Percentiles rank a stretch among this genome's conserved stretches.
Conservation (phyloP, 2,329 filamentous ascomycete genomes). For the Curvularia eragrostidis region DNA sequence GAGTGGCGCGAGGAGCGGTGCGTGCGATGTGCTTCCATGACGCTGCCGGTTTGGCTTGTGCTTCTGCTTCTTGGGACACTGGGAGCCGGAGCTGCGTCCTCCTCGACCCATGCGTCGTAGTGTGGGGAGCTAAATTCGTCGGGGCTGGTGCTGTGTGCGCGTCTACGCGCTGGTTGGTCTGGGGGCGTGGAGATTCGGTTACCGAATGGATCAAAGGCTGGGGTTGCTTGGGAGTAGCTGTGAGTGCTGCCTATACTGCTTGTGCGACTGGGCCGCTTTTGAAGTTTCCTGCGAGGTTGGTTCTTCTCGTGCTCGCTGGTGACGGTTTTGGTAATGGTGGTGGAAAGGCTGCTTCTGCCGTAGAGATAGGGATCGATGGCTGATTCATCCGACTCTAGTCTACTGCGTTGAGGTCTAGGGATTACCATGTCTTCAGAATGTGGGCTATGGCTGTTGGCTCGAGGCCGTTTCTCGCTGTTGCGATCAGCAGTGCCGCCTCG, state of each 20-base stretch:
- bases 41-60: not conserved
- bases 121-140: slow-evolving; percentile 4
- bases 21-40: not conserved
- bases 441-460: slow-evolving; percentile 7
- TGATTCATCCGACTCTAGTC: slow-evolving; percentile 16
- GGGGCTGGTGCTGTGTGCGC: not conserved
- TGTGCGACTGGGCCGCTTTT: slow-evolving; percentile 14
- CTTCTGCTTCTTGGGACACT: slow-evolving; percentile 1
- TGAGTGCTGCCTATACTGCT: slow-evolving; percentile 7
- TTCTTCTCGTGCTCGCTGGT: slow-evolving; percentile 2
- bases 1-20: not conserved
- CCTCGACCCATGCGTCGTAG: slow-evolving; percentile 13
- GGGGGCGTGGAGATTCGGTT: not conserved
- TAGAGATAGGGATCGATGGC: slow-evolving; percentile 17
- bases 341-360: slow-evolving; percentile 8
- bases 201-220: not conserved
- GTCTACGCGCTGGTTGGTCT: not conserved
- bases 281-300: slow-evolving; percentile 6
- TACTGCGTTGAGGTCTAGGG: not conserved
- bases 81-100: slow-evolving; percentile 6
- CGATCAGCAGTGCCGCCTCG: slow-evolving; percentile 20
- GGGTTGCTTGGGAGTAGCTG: slow-evolving; percentile 3
- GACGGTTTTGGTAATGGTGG: slow-evolving; percentile 17
- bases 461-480: slow-evolving; percentile 7
- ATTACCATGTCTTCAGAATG: not conserved